Conservation (phyloP, 177 flowering plant species). For the Tripterygium wilfordii region DNA sequence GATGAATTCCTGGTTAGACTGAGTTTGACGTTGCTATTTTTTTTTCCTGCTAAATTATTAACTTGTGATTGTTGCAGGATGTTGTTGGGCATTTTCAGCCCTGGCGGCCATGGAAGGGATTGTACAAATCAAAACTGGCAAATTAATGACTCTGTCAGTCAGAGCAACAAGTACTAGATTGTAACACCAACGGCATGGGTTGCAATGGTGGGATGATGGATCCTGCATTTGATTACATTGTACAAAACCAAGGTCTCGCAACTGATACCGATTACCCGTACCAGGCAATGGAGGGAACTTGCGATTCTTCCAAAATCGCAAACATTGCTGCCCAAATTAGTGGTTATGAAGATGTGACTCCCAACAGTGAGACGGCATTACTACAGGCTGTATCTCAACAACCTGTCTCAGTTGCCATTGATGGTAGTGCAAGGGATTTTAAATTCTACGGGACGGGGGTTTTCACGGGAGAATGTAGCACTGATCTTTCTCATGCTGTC, state of each 20-base stretch:
- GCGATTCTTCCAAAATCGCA: not conserved
- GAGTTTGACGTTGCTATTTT: not conserved
- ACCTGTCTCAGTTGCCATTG: constrained; percentile 13
- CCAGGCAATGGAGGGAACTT: not conserved
- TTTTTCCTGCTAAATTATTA: not conserved
- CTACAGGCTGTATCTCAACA: constrained; percentile 1
- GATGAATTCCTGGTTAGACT: not conserved
- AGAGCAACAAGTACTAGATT: constrained; percentile 1
- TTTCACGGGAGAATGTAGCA: constrained; percentile 25
- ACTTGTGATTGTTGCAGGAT: not conserved
- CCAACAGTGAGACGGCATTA: not conserved
- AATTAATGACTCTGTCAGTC: not conserved
- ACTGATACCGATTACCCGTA: constrained; percentile 2
- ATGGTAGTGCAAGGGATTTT: constrained; percentile 25
- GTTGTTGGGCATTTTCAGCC: not conserved
- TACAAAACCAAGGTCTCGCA: constrained; percentile 4
- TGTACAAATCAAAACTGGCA: not conserved
- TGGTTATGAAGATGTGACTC: constrained; percentile 1
- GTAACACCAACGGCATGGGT: not conserved
- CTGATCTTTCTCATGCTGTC: constrained; percentile 21
- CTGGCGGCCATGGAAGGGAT: constrained; percentile 2
- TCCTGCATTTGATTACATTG: constrained; percentile 3
- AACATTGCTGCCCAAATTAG: not conserved
- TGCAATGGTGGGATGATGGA: not conserved
- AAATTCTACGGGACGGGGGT: constrained; percentile 30